phyloP scores from a whole-genome alignment of 2,329 filamentous ascomycete species.

The Zasmidium cellare region DNA sequence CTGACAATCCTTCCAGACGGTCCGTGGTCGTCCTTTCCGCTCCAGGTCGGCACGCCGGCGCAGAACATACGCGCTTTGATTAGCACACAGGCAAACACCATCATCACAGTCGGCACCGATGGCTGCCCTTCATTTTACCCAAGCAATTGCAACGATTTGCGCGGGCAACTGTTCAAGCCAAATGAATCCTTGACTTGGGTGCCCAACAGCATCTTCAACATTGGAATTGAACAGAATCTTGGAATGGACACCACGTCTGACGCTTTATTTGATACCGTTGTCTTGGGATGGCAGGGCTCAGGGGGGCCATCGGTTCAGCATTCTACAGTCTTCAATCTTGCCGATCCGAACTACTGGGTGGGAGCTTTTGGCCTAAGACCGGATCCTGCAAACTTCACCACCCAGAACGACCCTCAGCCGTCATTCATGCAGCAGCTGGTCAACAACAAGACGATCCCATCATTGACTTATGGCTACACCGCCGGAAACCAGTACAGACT shows the following conservation, averaged over 20 bases:
- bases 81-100: slow-evolving; percentile 34
- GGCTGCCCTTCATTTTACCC: slow-evolving; percentile 32
- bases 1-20: slow-evolving; percentile 25
- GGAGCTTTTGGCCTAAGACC: slow-evolving; percentile 38
- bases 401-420: slow-evolving; percentile 34
- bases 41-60: slow-evolving; percentile 35
- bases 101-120: slow-evolving; percentile 28
- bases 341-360: slow-evolving; percentile 31
- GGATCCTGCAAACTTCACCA: slow-evolving; percentile 38
- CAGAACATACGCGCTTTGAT: slow-evolving; percentile 36
- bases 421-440: slow-evolving; percentile 36
- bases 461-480: slow-evolving; percentile 39
- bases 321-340: slow-evolving; percentile 32
- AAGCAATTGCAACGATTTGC: slow-evolving; percentile 29
- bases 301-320: slow-evolving; percentile 31
- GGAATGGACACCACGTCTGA: slow-evolving; percentile 39
- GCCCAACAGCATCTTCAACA: slow-evolving; percentile 59
- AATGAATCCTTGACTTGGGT: slow-evolving; percentile 60
- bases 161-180: slow-evolving; percentile 49
- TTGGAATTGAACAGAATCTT: slow-evolving; percentile 59
- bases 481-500: slow-evolving; percentile 39
- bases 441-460: slow-evolving; percentile 35
- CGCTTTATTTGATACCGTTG: slow-evolving; percentile 36
- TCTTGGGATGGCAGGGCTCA: slow-evolving; percentile 37
- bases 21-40: slow-evolving; percentile 39